Evolutionary conservation across 768 basidiomycete genomes (phyloP).

Genomic region (Imleria badia): DNA sequence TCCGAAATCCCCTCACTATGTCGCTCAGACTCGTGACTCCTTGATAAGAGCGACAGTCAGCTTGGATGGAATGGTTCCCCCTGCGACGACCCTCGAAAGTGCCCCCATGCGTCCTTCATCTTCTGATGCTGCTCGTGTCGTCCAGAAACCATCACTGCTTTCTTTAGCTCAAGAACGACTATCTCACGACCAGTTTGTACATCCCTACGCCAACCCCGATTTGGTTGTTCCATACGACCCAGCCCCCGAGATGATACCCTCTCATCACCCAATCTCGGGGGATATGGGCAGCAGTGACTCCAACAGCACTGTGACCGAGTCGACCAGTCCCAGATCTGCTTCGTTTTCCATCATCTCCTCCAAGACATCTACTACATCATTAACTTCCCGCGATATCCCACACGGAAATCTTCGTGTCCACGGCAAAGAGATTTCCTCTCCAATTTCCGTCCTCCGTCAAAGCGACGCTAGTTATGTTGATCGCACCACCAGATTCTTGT

Average conservation of each 20-base stretch:
- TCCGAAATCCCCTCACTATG: constrained; percentile 5
- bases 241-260: constrained; percentile 26
- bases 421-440: constrained; percentile 57
- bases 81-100: constrained; percentile 1
- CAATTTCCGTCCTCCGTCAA: constrained; percentile 42
- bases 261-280: constrained; percentile 31
- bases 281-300: constrained; percentile 50
- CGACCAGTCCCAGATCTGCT: constrained; percentile 38
- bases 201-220: constrained; percentile 84
- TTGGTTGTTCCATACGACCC: constrained; percentile 44
- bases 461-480: constrained; percentile 28
- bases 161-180: constrained; percentile 37
- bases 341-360: constrained; percentile 35
- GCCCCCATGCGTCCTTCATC: constrained; percentile 3
- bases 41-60: constrained; percentile 7
- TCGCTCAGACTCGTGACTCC: constrained; percentile 6
- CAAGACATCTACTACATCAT: constrained; percentile 34
- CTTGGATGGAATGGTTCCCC: constrained; percentile 7
- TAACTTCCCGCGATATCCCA: constrained; percentile 18
- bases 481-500: constrained; percentile 30
- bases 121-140: constrained; percentile 10
- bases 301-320: constrained; percentile 49
- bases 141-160: constrained; percentile 18
- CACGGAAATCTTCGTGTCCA: constrained; percentile 32
- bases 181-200: constrained; percentile 40